Conservation (phyloP, 331 rosid species). For the Saraca asoca region DNA sequence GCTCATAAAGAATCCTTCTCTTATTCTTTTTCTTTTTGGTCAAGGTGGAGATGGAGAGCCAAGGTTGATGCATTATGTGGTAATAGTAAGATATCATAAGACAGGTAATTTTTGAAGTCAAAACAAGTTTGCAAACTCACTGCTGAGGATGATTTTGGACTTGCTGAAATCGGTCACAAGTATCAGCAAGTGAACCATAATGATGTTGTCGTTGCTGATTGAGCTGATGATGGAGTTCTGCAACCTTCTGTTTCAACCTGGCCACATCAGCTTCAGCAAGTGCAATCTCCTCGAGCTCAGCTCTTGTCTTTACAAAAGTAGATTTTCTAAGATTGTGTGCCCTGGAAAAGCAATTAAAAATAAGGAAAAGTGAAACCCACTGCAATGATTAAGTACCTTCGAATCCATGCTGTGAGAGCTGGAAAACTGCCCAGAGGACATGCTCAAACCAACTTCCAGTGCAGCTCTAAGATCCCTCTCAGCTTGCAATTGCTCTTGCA, state of each 20-base stretch:
- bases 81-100: too few species aligned
- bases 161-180: constrained; percentile 80
- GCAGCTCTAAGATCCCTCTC: constrained; percentile 99
- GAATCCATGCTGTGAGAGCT: constrained; percentile 94
- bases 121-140: constrained; percentile 55
- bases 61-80: too few species aligned
- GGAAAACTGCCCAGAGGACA: constrained; percentile 90
- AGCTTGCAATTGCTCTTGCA: constrained; percentile 99
- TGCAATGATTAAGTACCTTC: constrained; percentile 58
- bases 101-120: background rate
- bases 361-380: constrained; percentile 1
- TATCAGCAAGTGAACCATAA: constrained; percentile 88
- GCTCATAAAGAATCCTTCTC: too few species aligned
- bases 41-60: too few species aligned
- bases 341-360: constrained; percentile 27
- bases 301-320: constrained; percentile 76
- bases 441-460: constrained; percentile 93
- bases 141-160: constrained; percentile 82
- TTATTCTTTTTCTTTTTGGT: too few species aligned
- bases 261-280: constrained; percentile 99
- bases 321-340: constrained; percentile 43
- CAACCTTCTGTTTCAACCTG: constrained; percentile 98
- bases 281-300: constrained; percentile 98
- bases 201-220: constrained; percentile 94
- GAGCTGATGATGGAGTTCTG: constrained; percentile 96